phyloP scores from a whole-genome alignment of 108 stramenopile genomes.

The Pseudonitzschia pungens region DNA sequence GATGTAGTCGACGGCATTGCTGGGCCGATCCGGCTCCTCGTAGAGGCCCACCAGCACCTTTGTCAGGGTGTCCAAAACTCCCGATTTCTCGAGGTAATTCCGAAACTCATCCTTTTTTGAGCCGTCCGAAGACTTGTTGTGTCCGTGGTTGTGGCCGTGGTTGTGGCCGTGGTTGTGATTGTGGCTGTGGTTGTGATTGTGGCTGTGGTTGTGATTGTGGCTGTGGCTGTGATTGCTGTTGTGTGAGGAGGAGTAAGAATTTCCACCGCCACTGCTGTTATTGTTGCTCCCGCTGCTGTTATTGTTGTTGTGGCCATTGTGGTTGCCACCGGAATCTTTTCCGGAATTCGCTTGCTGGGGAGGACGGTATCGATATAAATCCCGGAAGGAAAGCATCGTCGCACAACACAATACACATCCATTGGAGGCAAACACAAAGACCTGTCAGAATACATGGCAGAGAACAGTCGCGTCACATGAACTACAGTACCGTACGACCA shows the following conservation, averaged over 20 bases:
- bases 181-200: no score
- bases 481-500: no score
- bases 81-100: conserved; percentile 93
- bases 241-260: background rate
- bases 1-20: conserved; percentile 91
- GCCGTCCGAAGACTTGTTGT: conserved; percentile 48
- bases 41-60: conserved; percentile 93
- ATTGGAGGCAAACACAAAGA: no score
- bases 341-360: conserved; percentile 30
- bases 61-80: conserved; percentile 93
- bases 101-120: conserved; percentile 96
- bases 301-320: no score
- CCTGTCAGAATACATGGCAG: no score
- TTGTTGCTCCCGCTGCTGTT: no score
- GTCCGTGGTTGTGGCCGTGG: no score
- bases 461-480: no score
- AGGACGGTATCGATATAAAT: background rate
- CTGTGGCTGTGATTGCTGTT: no score
- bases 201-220: no score
- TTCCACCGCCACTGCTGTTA: conserved; percentile 6
- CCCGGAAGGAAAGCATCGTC: background rate
- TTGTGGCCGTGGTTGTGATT: no score
- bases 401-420: no score
- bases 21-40: conserved; percentile 92
- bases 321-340: conserved; percentile 7